Conservation (phyloP, 2,329 filamentous ascomycete genomes). For the Fusarium globosum region DNA sequence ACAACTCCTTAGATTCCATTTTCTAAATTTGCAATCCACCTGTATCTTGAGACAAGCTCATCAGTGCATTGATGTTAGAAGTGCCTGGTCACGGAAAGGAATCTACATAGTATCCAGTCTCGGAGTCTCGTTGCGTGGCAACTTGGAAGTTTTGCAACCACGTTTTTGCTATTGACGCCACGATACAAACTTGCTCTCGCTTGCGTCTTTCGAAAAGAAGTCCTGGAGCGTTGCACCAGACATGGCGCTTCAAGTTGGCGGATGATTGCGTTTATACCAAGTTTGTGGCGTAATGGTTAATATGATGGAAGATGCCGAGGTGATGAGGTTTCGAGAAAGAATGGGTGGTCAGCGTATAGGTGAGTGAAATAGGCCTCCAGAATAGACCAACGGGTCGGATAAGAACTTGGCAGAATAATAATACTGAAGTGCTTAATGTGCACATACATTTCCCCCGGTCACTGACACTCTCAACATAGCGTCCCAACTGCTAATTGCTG, state of each 20-base stretch:
- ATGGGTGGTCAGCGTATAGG: neutral
- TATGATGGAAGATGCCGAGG: neutral
- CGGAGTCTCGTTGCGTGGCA: neutral
- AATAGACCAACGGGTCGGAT: neutral
- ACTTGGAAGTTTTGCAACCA: neutral
- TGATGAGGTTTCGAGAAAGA: neutral
- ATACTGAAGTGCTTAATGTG: neutral
- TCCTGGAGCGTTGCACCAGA: neutral
- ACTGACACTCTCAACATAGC: neutral
- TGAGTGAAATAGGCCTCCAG: neutral
- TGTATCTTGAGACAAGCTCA: neutral
- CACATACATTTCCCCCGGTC: neutral
- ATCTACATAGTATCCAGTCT: neutral
- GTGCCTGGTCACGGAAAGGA: neutral
- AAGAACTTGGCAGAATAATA: neutral
- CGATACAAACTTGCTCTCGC: neutral
- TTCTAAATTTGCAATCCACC: neutral
- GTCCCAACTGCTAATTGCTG: neutral
- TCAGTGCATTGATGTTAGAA: neutral
- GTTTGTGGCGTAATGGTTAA: neutral
- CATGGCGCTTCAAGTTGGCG: neutral
- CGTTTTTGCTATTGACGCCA: neutral
- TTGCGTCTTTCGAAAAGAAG: neutral
- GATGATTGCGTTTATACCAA: neutral
- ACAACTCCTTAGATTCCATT: neutral